Evolutionary conservation across 257 asterid species (phyloP), one percentile per base, ranked within the genome.

Genomic region (Lantana camara): DNA sequence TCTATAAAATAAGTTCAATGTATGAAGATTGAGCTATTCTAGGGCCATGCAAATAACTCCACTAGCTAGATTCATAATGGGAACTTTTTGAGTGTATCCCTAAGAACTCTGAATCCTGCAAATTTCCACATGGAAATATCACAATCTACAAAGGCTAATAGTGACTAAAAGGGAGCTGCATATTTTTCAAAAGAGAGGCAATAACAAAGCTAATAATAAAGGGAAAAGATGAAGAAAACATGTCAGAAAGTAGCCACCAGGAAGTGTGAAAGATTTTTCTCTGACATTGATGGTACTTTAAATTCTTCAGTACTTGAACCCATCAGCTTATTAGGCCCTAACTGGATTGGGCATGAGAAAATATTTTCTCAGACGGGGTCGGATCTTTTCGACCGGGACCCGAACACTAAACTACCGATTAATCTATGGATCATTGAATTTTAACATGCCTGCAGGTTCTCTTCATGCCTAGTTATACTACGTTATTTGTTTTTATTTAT

Each of bases 51-150:
- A 29, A n/a, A 23, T 50, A 20, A 40, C 12, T 1, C 41, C 9
- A n/a, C n/a, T 17, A 3, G 6, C 47, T 41, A 41, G 9, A 24
- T 22, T 24, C 52, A 19, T 35, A 1, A 41, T 46, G 9, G 19
- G 54, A 19, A 21, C 54, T 19, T 48, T 48, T 17, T 46, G 23
- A 8, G 30, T 20, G 7, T 10, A 19, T 10, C 22, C 29, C 8
- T n/a, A 20, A 48, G 15, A 48, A 48, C 11, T 47, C 54, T 19
- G 14, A n/a, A 46, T 23, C 57, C 67, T 23, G 23, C 49, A 51
- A 42, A 27, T 60, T 24, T 42, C 50, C 46, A 44, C 69, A 62
- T 61, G 75, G 58, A 70, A 54, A 70, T 30, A 38, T 20, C 40
- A 41, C 13, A 27, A 41, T 34, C 52, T 45, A 20, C 6, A 57